Base-by-base conservation (phyloP, 2,329 filamentous ascomycete genomes). In the Phyllosticta citriasiana region DNA sequence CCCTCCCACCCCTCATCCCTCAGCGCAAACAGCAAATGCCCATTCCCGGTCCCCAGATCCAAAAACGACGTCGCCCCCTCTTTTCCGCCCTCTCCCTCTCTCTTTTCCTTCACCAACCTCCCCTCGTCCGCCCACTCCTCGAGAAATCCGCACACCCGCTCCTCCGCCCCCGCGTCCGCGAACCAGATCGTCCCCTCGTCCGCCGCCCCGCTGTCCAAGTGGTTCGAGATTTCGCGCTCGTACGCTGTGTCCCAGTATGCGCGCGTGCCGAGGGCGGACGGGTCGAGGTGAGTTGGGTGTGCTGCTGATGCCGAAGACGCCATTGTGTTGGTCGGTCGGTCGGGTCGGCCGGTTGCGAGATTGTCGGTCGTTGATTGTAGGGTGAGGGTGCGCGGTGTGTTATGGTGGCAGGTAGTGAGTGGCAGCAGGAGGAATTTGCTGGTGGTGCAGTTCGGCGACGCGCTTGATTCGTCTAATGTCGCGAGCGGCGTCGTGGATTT, bases 121-220 rank as follows among this genome's bases (percentile, higher is more conserved):
- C 74, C 74, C 14, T 78, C 73, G 3, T 78, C 75, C 3, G 78
- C 78, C 7, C 96, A 82, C 5, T 67, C 64, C 14, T 74, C 72
- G 5, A 81, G 74, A 72, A 88, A 91, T 9, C 78, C 73, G 25
- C 96, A 75, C 63, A 96, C 85, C 70, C 92, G 92, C 64, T 86
- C 80, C 70, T 96, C 90, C 64, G 94, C 94, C 70, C 88, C 85
- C 33, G 91, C 89, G 77, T 97, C 94, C 72, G 91, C 88, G 81
- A 99, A 99, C 94, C 94, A 99, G 68, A 94, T 86, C 30, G 91
- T 96, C 66, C 93, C 93, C 63, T 88, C 88, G 78, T 96, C 89
- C 61, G 82, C 76, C 9, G 89, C 84, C 16, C 40, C 40, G 76
- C 95, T 85, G 64, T 82, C 74, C 59, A 83, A 76, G 74, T 92